Base-by-base conservation (phyloP, 108 stramenopile species). In the Asterionellopsis glacialis region DNA sequence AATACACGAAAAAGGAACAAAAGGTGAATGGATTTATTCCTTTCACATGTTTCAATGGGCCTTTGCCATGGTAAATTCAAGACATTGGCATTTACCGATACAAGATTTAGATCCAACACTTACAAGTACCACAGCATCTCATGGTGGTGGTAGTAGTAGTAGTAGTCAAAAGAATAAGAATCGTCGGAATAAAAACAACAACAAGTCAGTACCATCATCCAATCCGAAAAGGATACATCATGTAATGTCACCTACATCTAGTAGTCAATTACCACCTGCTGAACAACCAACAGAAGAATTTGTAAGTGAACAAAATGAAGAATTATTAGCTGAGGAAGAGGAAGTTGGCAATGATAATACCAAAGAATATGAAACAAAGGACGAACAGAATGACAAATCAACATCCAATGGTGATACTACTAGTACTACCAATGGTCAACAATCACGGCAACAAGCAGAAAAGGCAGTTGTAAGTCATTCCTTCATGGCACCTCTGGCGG, bases 401-500 rank as follows among this genome's bases (percentile, higher is more conserved):
- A 57, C 6, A 28, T 38, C 28, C 44, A 60, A 14, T 12, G 45
- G 48, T 9, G 41, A 33, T 15, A 39, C 12, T 25, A 15, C 15
- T 21, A 18, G 15, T 10, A 0, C 26, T 1, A 11, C 21, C 11
- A 18, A 18, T 0, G 43, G 18, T 12, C 51, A n/a, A 63, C 45
- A 5, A 41, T 44, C 22, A 21, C 51, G 44, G 5, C 33, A 33
- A 33, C 33, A 7, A 33, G 5, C 5, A 33, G 33, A 33, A 33
- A 33, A 50, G 27, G 51, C 48, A 63, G 22, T 64, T 9, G 39
- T 45, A 26, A 61, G 68, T 25, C 87, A 83, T 67, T 85, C 87
- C n/a, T 92, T 92, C 58, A 56, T 92, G 65, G 87, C 87, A 43
- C 90, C 90, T 10, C 62, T 92, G 42, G 90, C 87, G 3, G 90